Conservation (phyloP, 2,329 filamentous ascomycete species). For the Aureobasidium sp. region DNA sequence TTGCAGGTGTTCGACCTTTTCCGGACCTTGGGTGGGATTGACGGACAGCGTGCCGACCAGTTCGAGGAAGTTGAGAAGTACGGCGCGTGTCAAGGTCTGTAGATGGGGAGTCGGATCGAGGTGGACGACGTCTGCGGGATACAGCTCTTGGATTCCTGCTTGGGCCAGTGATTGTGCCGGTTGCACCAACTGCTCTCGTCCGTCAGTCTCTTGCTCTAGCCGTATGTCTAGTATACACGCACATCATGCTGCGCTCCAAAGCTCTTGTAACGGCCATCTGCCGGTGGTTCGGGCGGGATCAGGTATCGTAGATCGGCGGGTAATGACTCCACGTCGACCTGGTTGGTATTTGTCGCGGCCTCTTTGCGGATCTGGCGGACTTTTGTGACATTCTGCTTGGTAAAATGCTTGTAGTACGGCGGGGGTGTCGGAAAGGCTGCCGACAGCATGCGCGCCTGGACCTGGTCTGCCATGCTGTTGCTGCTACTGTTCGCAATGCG, state of each 20-base stretch:
- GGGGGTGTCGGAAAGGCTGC: constrained; percentile 79
- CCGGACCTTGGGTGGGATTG: constrained; percentile 55
- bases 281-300: constrained; percentile 70
- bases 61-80: constrained; percentile 83
- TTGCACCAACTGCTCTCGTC: constrained; percentile 41
- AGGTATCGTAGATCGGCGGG: constrained; percentile 68
- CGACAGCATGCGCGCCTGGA: constrained; percentile 35
- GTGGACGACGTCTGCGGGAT: constrained; percentile 35
- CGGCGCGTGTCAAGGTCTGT: constrained; percentile 71
- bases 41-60: constrained; percentile 62
- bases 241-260: constrained; percentile 63
- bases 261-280: constrained; percentile 60
- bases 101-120: constrained; percentile 42
- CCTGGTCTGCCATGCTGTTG: constrained; percentile 51
- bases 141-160: constrained; percentile 64
- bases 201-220: background rate
- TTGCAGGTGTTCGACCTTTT: constrained; percentile 70
- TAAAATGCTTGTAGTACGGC: constrained; percentile 85
- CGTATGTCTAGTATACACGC: constrained; percentile 20
- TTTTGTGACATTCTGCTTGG: constrained; percentile 59
- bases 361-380: constrained; percentile 32
- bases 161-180: constrained; percentile 60
- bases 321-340: constrained; percentile 38
- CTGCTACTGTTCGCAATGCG: background rate
- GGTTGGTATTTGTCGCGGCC: constrained; percentile 21